Base-by-base conservation (phyloP, 768 basidiomycete genomes). In the Podaxis sp. region DNA sequence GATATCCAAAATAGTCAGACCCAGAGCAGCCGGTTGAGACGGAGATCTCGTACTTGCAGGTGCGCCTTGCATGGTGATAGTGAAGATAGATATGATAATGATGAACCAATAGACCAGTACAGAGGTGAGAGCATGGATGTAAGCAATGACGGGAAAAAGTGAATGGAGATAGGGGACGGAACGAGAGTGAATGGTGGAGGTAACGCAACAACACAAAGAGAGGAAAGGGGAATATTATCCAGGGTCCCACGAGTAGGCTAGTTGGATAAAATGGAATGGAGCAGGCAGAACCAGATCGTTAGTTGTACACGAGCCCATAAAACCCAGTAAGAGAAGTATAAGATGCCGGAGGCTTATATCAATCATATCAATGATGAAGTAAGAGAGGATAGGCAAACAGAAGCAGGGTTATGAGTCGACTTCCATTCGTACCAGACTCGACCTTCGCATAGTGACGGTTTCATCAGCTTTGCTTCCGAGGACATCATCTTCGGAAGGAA, bases 401-500 rank as follows among this genome's bases (percentile, higher is more conserved):
- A 32, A 9, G 32, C 32, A 32, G 32, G 40, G 13, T 13, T 48
- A 48, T 27, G 48, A 51, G 28, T 59, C 58, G 21, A 59, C 50
- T 2, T 59, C 58, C 58, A 59, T 59, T 40, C 40, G 50, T 36
- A 28, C 42, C 25, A 51, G 16, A 21, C 50, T 40, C 11, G 28
- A 32, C 35, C 28, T 59, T 35, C 40, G 10, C 3, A 28, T 2
- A 44, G 46, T 32, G 50, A 14, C 37, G 5, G 27, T 7, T 14
- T 57, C 38, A 1, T 37, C 57, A 0, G 5, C 25, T 16, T 59
- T 50, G 10, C n/a, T 46, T 35, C 52, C 57, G 42, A 57, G 36
- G 7, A 18, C 32, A 28, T 61, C 63, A 6, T 63, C 69, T 23
- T 70, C 70, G 47, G 65, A 64, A 13, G 65, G 65, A 35, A 72